Conservation (phyloP, 2,329 filamentous ascomycete genomes). For the Monosporascus ibericus region DNA sequence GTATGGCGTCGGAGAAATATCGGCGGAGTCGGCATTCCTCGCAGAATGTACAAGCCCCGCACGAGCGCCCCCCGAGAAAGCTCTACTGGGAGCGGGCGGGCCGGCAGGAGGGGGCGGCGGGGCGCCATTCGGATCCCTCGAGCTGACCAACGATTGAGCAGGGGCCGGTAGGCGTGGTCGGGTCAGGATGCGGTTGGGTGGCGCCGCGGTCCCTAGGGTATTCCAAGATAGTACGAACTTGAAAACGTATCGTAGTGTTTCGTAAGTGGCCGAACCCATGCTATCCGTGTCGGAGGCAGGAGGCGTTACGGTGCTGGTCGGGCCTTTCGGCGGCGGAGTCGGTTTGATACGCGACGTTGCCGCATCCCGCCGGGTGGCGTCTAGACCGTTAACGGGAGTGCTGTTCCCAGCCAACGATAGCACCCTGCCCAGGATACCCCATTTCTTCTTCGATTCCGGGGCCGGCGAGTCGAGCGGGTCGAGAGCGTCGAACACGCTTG, state of each 20-base stretch:
- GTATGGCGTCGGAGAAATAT: slow-evolving; percentile 23
- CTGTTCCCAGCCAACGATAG: slow-evolving; percentile 38
- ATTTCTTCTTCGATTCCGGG: slow-evolving; percentile 44
- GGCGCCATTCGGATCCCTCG: slow-evolving; percentile 32
- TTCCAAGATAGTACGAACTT: slow-evolving; percentile 69
- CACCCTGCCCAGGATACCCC: slow-evolving; percentile 59
- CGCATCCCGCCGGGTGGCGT: slow-evolving; percentile 43
- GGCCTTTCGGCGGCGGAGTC: slow-evolving; percentile 31
- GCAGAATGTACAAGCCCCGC: slow-evolving; percentile 44
- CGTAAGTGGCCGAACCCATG: slow-evolving; percentile 46
- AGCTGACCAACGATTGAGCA: slow-evolving; percentile 58
- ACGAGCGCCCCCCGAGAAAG: slow-evolving; percentile 39
- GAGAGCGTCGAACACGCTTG: slow-evolving; percentile 22
- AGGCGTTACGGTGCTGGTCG: slow-evolving; percentile 23
- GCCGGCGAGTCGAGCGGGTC: slow-evolving; percentile 1
- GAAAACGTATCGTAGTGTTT: slow-evolving; percentile 59
- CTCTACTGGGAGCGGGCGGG: slow-evolving; percentile 38
- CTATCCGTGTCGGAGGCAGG: slow-evolving; percentile 46
- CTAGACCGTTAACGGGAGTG: slow-evolving; percentile 40
- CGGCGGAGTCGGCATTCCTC: slow-evolving; percentile 39
- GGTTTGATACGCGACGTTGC: slow-evolving; percentile 36
- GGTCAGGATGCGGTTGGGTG: slow-evolving; percentile 56
- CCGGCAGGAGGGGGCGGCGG: slow-evolving; percentile 31
- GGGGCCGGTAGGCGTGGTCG: slow-evolving; percentile 64
- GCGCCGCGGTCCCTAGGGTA: slow-evolving; percentile 43